Percentiles rank a stretch among this genome's conserved stretches.
Conservation (phyloP, 805 yeast species). For the Yamadazyma takamatsuzukensis region DNA sequence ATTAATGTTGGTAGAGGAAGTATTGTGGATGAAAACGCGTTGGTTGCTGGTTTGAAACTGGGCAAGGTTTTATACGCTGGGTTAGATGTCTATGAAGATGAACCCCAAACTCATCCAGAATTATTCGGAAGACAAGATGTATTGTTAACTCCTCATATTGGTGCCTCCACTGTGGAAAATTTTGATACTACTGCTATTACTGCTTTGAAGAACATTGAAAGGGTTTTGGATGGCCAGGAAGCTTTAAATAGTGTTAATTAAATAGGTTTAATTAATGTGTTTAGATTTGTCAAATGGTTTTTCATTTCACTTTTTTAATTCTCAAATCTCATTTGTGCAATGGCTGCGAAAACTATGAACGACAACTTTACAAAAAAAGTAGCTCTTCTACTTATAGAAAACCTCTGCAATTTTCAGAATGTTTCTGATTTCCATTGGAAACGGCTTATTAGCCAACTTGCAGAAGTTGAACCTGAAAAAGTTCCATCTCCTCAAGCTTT, state of each 20-base stretch:
- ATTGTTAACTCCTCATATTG: conserved; percentile 66
- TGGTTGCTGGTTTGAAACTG: conserved; percentile 54
- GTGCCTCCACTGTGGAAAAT: conserved; percentile 60
- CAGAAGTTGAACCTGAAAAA: conserved; percentile 2
- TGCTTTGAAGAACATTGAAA: conserved; percentile 54
- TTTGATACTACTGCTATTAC: conserved; percentile 47
- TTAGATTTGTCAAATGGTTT: no score
- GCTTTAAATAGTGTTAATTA: no score
- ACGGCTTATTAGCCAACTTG: conserved; percentile 11
- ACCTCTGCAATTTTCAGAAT: conserved; percentile 18
- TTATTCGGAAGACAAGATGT: conserved; percentile 59
- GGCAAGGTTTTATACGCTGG: conserved; percentile 68
- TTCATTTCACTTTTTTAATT: no score
- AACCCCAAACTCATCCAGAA: conserved; percentile 51
- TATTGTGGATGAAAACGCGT: conserved; percentile 63
- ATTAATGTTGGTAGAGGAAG: conserved; percentile 77
- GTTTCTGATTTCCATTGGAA: conserved; percentile 13
- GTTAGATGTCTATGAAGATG: conserved; percentile 66
- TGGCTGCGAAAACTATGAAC: conserved; percentile 4
- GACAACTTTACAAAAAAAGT: conserved; percentile 9
- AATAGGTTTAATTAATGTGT: no score
- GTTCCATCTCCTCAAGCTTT: conserved; percentile 17
- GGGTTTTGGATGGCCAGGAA: conserved; percentile 27
- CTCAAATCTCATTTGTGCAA: no score
- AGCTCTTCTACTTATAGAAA: conserved; percentile 17